Evolutionary conservation across 129 eudicot species (phyloP), one percentile per base, ranked within the genome.

Genomic region (Heracleum sosnowskyi): DNA sequence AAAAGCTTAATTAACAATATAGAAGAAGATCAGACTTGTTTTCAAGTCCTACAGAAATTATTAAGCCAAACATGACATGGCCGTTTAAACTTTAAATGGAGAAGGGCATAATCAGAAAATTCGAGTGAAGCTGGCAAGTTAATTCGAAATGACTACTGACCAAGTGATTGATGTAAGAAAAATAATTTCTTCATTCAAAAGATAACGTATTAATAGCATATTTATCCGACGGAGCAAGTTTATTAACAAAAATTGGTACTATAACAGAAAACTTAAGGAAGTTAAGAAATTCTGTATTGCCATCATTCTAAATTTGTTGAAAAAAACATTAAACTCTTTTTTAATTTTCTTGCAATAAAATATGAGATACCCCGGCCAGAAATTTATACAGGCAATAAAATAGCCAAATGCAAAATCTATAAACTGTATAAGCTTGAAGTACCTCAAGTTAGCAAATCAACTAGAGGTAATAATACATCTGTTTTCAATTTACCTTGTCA

Each of bases 401-500:
- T 55, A 9, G 11, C 29, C 64, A 24, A 0, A 2, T 55, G 64
- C 64, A 8, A 51, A 5, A 5, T 51, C 9, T 51, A 20, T 20
- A 51, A 51, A 5, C 1, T 20, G 26, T 51, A 51, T 20, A 51
- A 51, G 62, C 26, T 51, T 7, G 18, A 31, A 69, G 35, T 11
- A 9, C 15, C 10, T 34, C 39, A 31, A 31, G 42, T 17, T 40
- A 57, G 45, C 64, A 64, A n/a, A 26, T 51, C 62, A 51, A 13
- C 55, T 34, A 33, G 41, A 11, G 36, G 46, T 70, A 9, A 63
- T 64, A 70, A 12, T 28, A 20, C 29, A 44, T 31, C 78, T 28
- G 74, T 46, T 22, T 39, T 12, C 45, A 55, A n/a, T 66, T 47
- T 79, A 95, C 96, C 96, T 82, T 89, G 51, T 86, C 84, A 80